These are phyloP conservation scores for Neonectria hederae DNA, from an alignment of 2,329 filamentous ascomycete species.

Conservation along the genomic window DNA sequence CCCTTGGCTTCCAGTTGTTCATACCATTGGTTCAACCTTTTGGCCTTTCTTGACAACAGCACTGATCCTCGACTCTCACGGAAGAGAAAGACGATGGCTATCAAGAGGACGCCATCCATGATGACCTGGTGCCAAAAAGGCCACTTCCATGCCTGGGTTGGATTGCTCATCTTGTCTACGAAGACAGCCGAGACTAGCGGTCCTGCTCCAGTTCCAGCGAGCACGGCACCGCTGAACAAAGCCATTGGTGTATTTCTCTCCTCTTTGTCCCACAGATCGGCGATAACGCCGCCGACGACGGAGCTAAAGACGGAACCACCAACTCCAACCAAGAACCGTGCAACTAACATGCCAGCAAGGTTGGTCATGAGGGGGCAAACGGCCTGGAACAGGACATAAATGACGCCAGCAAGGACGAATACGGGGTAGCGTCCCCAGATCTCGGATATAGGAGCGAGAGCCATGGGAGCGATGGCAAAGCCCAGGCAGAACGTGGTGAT, in stretches of 20 bases:
- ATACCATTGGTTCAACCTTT: conserved; percentile 80
- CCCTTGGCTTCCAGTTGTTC: conserved; percentile 74
- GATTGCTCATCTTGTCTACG: conserved; percentile 63
- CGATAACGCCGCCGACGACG: conserved; percentile 91
- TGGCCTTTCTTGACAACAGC: conserved; percentile 79
- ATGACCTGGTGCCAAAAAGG: conserved; percentile 89
- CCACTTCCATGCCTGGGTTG: conserved; percentile 76
- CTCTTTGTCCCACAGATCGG: conserved; percentile 82
- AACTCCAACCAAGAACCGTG: conserved; percentile 80
- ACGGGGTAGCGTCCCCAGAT: conserved; percentile 88
- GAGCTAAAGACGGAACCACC: conserved; percentile 83
- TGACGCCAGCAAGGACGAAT: conserved; percentile 75
- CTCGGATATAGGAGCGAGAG: conserved; percentile 87
- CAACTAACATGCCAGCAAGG: conserved; percentile 77
- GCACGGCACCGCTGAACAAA: conserved; percentile 80
- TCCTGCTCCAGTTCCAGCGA: conserved; percentile 82
- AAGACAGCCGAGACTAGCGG: conserved; percentile 78
- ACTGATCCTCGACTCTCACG: conserved; percentile 86
- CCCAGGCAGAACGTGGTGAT: conserved; percentile 85
- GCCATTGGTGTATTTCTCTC: conserved; percentile 91
- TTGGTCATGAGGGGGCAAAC: conserved; percentile 76
- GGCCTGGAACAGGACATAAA: conserved; percentile 77
- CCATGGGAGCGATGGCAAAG: conserved; percentile 86
- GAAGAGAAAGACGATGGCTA: conserved; percentile 75
- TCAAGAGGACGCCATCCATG: conserved; percentile 66